These are phyloP conservation scores for Simplicillium sp. DNA, from an alignment of 2,329 filamentous ascomycete species.

Conservation along the genomic window DNA sequence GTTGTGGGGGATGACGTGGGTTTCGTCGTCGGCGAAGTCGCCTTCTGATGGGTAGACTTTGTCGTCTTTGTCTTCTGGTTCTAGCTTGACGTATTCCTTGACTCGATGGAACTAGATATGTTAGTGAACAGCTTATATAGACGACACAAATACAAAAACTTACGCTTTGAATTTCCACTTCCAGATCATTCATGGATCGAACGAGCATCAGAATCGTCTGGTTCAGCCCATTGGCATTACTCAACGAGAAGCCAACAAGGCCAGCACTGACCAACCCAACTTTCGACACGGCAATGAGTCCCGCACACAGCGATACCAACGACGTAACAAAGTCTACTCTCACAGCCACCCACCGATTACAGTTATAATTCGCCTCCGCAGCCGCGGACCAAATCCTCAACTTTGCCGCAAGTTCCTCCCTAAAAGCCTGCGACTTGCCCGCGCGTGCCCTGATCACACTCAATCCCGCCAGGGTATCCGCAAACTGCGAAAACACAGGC, in stretches of 20 bases:
- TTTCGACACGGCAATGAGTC: constrained; percentile 40
- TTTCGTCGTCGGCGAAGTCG: constrained; percentile 28
- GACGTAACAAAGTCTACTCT: constrained; percentile 45
- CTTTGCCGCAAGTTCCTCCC: constrained; percentile 38
- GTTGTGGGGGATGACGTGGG: constrained; percentile 26
- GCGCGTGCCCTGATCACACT: constrained; percentile 40
- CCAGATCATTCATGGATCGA: constrained; percentile 42
- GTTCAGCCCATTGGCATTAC: constrained; percentile 44
- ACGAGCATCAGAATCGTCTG: constrained; percentile 42
- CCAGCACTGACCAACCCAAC: constrained; percentile 37
- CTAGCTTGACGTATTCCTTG: constrained; percentile 36
- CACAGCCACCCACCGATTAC: constrained; percentile 48
- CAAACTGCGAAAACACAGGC: constrained; percentile 47
- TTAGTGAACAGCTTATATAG: constrained; percentile 8
- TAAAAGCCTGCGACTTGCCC: constrained; percentile 37
- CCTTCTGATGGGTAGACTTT: constrained; percentile 26
- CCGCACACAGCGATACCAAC: constrained; percentile 39
- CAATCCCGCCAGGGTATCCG: constrained; percentile 40
- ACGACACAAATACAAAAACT: constrained; percentile 12
- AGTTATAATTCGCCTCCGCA: constrained; percentile 41
- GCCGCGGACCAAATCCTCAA: constrained; percentile 36
- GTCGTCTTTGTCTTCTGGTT: constrained; percentile 34
- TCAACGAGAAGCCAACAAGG: constrained; percentile 46
- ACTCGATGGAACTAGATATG: constrained; percentile 34
- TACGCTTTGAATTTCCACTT: constrained; percentile 42